phyloP scores from a whole-genome alignment of 2,329 filamentous ascomycete species.

The Aspergillus hiratsukae region DNA sequence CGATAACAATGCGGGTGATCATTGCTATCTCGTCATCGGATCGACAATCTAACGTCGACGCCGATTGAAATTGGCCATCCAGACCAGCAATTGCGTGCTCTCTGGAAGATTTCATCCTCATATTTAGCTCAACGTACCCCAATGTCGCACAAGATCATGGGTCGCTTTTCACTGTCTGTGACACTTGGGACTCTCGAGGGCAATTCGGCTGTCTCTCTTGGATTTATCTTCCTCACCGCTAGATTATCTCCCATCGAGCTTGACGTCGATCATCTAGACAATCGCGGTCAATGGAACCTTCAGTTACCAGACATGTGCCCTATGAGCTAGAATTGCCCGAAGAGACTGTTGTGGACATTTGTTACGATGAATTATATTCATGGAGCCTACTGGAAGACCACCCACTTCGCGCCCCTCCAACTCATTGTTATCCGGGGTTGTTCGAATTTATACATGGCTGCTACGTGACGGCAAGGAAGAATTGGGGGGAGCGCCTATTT shows the following conservation, averaged over 20 bases:
- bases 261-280: background rate
- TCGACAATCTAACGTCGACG: background rate
- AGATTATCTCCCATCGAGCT: background rate
- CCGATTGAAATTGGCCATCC: slow-evolving; percentile 5
- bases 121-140: slow-evolving; percentile 3
- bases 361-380: slow-evolving; percentile 11
- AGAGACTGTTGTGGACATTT: slow-evolving; percentile 1
- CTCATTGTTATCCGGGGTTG: slow-evolving; percentile 26
- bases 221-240: background rate
- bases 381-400: slow-evolving; percentile 29
- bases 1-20: background rate
- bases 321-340: slow-evolving; percentile 2
- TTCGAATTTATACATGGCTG: slow-evolving; percentile 14
- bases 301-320: background rate
- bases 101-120: background rate
- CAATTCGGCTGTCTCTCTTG: background rate
- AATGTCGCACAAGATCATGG: slow-evolving; percentile 1
- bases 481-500: slow-evolving; percentile 19
- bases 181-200: background rate
- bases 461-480: slow-evolving; percentile 9
- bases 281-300: slow-evolving; percentile 2
- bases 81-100: slow-evolving; percentile 18
- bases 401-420: slow-evolving; percentile 30
- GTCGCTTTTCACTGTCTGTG: background rate
- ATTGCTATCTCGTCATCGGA: background rate